These are phyloP conservation scores for Penicillium crustosum DNA, from an alignment of 2,329 filamentous ascomycete species.

Conservation along the genomic window DNA sequence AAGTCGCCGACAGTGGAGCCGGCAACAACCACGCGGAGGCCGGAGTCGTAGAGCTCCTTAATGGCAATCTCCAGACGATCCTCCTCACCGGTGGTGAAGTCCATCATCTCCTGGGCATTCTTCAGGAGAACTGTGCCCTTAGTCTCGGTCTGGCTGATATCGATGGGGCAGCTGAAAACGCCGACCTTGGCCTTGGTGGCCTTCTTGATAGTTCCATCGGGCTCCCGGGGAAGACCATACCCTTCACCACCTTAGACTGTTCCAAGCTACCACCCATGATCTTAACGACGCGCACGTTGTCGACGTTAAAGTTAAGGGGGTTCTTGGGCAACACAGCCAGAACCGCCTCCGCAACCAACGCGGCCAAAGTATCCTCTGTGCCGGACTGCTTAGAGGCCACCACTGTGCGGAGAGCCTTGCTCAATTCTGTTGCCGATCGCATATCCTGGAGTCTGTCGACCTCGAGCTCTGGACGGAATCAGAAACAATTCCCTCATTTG, in stretches of 20 bases:
- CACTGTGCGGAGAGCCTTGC: slow-evolving; percentile 93
- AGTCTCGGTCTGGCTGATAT: slow-evolving; percentile 94
- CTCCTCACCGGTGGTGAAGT: slow-evolving; percentile 98
- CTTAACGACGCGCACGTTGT: slow-evolving; percentile 98
- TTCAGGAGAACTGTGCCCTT: slow-evolving; percentile 97
- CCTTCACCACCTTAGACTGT: slow-evolving; percentile 91
- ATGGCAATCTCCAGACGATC: slow-evolving; percentile 82
- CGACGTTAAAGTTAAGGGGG: slow-evolving; percentile 93
- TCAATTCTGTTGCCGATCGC: slow-evolving; percentile 75
- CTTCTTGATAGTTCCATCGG: slow-evolving; percentile 90
- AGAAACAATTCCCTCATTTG: slow-evolving; percentile 10
- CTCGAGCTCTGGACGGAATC: slow-evolving; percentile 62
- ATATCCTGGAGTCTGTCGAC: slow-evolving; percentile 90
- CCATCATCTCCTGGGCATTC: slow-evolving; percentile 97
- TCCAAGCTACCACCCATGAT: slow-evolving; percentile 97
- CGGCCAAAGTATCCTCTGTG: slow-evolving; percentile 82
- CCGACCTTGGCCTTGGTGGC: slow-evolving; percentile 90
- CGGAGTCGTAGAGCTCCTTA: slow-evolving; percentile 94
- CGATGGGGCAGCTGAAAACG: slow-evolving; percentile 94
- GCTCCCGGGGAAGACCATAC: slow-evolving; percentile 97
- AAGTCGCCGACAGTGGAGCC: slow-evolving; percentile 94
- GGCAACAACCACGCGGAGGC: slow-evolving; percentile 85
- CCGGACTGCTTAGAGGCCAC: slow-evolving; percentile 96
- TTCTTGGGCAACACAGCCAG: slow-evolving; percentile 94
- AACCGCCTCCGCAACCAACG: slow-evolving; percentile 79